Conservation (phyloP, 768 basidiomycete genomes). For the Naematelia encephala region DNA sequence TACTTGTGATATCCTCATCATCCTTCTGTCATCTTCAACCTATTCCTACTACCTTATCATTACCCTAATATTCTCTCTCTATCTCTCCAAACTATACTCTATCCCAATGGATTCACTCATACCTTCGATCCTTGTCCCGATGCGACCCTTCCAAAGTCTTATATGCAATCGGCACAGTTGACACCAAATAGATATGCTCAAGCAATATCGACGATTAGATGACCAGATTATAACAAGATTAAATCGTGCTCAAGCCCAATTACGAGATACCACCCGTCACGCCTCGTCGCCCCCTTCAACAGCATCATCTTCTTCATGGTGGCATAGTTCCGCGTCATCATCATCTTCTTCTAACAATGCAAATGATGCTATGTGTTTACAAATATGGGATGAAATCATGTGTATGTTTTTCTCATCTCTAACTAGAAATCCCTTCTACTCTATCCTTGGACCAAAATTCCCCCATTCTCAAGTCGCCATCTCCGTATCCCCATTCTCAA, state of each 20-base stretch:
- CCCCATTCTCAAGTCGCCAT: too few species aligned
- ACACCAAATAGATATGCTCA: slow-evolving; percentile 39
- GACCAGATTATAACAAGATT: slow-evolving; percentile 48
- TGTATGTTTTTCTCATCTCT: slow-evolving; percentile 22
- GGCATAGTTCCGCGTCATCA: neutral
- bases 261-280: slow-evolving; percentile 35
- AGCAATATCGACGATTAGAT: slow-evolving; percentile 47
- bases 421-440: slow-evolving; percentile 1
- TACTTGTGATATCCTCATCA: neutral
- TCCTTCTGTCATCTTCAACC: neutral
- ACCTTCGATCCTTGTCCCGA: neutral
- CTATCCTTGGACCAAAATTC: too few species aligned
- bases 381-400: slow-evolving; percentile 49
- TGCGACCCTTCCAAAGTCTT: neutral
- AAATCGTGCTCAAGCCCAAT: slow-evolving; percentile 45
- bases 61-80: neutral
- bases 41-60: too few species aligned
- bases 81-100: too few species aligned
- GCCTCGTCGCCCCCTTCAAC: neutral
- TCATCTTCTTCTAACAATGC: slow-evolving; percentile 11
- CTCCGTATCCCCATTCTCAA: too few species aligned
- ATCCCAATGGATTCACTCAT: too few species aligned
- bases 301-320: neutral
- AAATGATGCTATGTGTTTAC: slow-evolving; percentile 42
- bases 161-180: neutral